Evolutionary conservation across 2,329 filamentous ascomycete species (phyloP), one percentile per base, ranked within the genome.

Genomic region (Fusarium aywerte): DNA sequence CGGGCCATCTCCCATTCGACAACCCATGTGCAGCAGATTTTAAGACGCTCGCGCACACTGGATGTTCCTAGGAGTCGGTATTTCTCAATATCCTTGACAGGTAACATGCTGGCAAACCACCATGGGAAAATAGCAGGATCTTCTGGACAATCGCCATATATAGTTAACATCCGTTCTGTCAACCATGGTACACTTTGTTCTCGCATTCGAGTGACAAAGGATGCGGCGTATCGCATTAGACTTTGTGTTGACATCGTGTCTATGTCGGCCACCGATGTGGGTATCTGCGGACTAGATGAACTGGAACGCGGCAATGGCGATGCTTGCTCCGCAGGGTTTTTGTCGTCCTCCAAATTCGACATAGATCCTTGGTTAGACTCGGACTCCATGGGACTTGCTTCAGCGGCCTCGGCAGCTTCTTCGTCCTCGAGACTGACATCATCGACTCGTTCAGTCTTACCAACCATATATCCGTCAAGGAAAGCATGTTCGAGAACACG

Each of bases 91-190:
- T 96, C 91, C 15, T 86, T 85, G 35, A 96, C 88, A 0, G 93
- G 93, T 13, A 97, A 78, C 20, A 96, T 89, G 73, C 88, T 92
- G 11, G 91, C 93, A 69, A 97, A 90, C 94, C 94, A 97, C 85
- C 93, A 97, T 0, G 93, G 92, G 69, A 97, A 96, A 2, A 87
- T 77, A 4, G 89, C 89, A 1, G 92, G 89, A 72, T 97, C 92
- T 16, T 86, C 82, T 0, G 93, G 93, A 20, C 90, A 90, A 58
- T 91, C 87, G 13, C 93, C 93, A 68, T 95, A 96, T 7, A 91
- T 88, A 31, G 87, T 80, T 29, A 94, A 80, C 32, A 94, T 89
- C 10, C 90, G 86, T 38, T 89, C 84, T 55, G 91, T 87, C 27
- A 96, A 81, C 93, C 92, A 97, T 0, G 86, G 85, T 1, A 89